Conservation (phyloP, 352 stramenopile genomes). For the Pythium folliculosum region DNA sequence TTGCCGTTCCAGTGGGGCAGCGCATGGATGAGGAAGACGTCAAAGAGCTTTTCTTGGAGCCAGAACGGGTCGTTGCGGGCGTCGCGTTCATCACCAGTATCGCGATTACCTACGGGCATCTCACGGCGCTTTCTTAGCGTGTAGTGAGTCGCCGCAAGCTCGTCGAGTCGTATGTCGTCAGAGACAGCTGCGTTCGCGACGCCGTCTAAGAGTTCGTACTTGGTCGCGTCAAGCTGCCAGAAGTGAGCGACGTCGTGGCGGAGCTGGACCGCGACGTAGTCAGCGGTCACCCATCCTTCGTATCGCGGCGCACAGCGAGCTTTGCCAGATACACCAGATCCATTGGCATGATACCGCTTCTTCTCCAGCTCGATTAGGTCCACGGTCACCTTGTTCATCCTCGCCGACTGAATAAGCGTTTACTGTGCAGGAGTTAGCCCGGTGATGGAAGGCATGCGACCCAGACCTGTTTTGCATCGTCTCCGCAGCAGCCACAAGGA, state of each 20-base stretch:
- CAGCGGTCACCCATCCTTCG: slow-evolving; percentile 48
- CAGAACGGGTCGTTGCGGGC: slow-evolving; percentile 45
- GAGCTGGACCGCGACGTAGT: slow-evolving; percentile 49
- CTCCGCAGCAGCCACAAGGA: background rate
- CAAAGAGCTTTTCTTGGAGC: slow-evolving; percentile 60
- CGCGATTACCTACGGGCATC: no score
- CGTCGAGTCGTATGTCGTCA: slow-evolving; percentile 32
- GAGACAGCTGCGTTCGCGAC: slow-evolving; percentile 26
- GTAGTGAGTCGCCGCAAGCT: slow-evolving; percentile 13
- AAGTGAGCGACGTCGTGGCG: slow-evolving; percentile 47
- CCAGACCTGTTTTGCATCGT: background rate
- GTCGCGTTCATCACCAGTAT: background rate
- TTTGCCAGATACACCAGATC: slow-evolving; percentile 4
- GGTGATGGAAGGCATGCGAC: no score
- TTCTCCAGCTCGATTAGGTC: slow-evolving; percentile 20
- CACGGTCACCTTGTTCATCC: slow-evolving; percentile 47
- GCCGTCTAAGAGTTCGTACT: slow-evolving; percentile 45
- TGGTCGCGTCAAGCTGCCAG: slow-evolving; percentile 45
- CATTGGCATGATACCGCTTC: background rate
- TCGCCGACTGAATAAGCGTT: background rate
- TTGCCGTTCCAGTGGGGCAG: slow-evolving; percentile 56
- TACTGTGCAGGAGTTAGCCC: background rate
- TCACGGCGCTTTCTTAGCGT: slow-evolving; percentile 4
- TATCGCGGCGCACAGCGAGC: slow-evolving; percentile 19
- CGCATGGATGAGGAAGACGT: slow-evolving; percentile 63